Evolutionary conservation across 495 filamentous ascomycete species (phyloP).

Genomic region (Penicillium nucicola): DNA sequence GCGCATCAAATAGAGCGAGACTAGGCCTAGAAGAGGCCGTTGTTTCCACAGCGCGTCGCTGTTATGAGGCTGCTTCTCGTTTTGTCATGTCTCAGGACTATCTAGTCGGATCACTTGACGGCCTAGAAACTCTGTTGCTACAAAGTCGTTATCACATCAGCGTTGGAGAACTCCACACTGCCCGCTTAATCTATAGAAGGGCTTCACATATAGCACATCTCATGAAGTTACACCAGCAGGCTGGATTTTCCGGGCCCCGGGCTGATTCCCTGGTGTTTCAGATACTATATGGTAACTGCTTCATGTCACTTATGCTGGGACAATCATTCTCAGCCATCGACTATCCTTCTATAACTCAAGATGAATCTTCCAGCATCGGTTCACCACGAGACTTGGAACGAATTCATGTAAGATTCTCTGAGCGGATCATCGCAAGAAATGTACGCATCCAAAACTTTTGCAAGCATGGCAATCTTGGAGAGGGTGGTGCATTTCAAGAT

Average conservation of each 20-base stretch:
- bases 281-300: conserved; percentile 42
- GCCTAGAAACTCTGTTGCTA: conserved; percentile 46
- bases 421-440: conserved; percentile 38
- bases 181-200: conserved; percentile 42
- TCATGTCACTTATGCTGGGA: conserved; percentile 43
- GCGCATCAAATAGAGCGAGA: conserved; percentile 14
- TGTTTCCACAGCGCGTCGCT: conserved; percentile 25
- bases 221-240: conserved; percentile 25
- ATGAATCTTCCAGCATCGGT: conserved; percentile 15
- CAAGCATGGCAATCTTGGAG: conserved; percentile 7
- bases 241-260: not conserved
- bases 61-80: conserved; percentile 33
- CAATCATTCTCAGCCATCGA: conserved; percentile 40
- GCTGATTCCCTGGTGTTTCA: conserved; percentile 39
- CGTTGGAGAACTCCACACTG: conserved; percentile 37
- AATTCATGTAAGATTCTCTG: conserved; percentile 29
- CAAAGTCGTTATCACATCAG: conserved; percentile 41
- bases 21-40: conserved; percentile 30
- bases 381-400: conserved; percentile 30
- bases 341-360: conserved; percentile 16
- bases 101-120: conserved; percentile 45
- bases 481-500: conserved; percentile 21
- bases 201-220: conserved; percentile 39
- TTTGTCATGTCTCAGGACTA: conserved; percentile 49
- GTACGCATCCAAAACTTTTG: conserved; percentile 36